Conservation (phyloP, 331 rosid species). For the Acacia concinna region DNA sequence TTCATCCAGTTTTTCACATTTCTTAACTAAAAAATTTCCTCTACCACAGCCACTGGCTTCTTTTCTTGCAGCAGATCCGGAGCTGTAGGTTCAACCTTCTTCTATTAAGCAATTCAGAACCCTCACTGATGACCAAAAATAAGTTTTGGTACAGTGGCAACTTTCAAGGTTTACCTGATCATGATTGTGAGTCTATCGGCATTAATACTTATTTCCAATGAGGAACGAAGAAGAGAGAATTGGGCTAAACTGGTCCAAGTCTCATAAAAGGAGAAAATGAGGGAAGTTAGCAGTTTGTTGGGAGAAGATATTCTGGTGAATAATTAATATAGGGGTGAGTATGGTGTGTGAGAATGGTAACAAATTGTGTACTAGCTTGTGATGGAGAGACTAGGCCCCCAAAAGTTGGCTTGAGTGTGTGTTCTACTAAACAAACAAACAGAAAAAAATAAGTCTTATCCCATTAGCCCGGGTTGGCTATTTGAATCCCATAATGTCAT, state of each 20-base stretch:
- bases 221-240: neutral
- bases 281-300: neutral
- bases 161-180: neutral
- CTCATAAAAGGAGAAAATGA: neutral
- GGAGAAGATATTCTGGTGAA: neutral
- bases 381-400: neutral
- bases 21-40: neutral
- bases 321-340: neutral
- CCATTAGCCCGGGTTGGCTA: neutral
- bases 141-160: neutral
- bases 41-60: neutral
- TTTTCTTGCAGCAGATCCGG: neutral
- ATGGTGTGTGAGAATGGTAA: neutral
- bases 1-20: neutral
- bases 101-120: neutral
- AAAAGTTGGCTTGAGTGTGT: neutral
- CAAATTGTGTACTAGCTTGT: neutral
- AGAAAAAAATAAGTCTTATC: neutral
- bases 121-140: neutral
- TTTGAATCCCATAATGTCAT: neutral
- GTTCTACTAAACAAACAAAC: neutral
- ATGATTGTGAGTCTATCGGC: neutral
- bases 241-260: neutral
- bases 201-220: neutral
- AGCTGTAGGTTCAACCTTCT: neutral